Evolutionary conservation across 2,329 filamentous ascomycete species (phyloP).

Genomic region (Penicillium sp.): DNA sequence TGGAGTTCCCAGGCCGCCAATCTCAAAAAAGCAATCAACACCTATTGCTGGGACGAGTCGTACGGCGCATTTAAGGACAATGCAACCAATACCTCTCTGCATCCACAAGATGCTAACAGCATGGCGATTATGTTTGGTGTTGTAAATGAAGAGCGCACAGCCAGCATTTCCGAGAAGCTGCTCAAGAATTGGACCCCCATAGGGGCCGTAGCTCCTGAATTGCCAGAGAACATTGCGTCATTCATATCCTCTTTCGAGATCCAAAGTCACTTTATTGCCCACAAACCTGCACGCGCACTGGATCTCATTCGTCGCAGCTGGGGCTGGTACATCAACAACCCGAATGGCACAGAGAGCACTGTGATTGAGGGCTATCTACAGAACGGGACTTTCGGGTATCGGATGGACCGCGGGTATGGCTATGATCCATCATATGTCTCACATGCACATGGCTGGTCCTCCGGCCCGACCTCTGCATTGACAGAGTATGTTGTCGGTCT

Average conservation of each 20-base stretch:
- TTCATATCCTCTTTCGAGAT: conserved; percentile 61
- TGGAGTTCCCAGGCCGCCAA: conserved; percentile 38
- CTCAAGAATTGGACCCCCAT: conserved; percentile 55
- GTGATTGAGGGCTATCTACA: conserved; percentile 58
- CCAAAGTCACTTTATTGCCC: conserved; percentile 53
- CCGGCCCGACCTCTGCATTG: conserved; percentile 42
- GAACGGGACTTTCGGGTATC: conserved; percentile 58
- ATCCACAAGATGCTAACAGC: conserved; percentile 61
- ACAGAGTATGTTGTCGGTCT: conserved; percentile 47
- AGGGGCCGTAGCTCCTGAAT: conserved; percentile 55
- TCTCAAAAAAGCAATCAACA: conserved; percentile 47
- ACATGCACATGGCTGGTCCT: conserved; percentile 45
- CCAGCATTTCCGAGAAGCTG: conserved; percentile 45
- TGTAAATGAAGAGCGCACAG: conserved; percentile 33
- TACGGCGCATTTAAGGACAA: conserved; percentile 56
- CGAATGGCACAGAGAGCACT: conserved; percentile 57
- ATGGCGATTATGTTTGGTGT: conserved; percentile 53
- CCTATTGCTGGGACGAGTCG: conserved; percentile 47
- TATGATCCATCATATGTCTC: conserved; percentile 46
- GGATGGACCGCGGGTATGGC: conserved; percentile 51
- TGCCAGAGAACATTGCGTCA: conserved; percentile 56
- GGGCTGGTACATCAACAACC: conserved; percentile 60
- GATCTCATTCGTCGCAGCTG: conserved; percentile 56
- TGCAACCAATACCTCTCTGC: conserved; percentile 48
- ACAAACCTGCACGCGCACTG: conserved; percentile 51